Evolutionary conservation across 1,284 basidiomycete genomes (phyloP).

Genomic region (Malassezia japonica): DNA sequence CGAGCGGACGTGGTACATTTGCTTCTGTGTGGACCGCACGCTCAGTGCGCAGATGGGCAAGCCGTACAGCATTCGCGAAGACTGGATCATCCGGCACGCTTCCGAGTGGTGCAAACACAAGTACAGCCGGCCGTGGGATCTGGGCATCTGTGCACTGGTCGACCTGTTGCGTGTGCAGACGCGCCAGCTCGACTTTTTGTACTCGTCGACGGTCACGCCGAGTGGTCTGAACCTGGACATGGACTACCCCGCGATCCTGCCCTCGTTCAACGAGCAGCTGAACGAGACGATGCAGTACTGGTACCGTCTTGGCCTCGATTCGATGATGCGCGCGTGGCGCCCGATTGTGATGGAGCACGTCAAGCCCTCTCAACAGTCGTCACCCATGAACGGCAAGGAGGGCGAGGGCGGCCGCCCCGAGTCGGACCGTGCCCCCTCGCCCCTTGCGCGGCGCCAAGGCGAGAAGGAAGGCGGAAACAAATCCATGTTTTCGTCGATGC

Average conservation of each 20-base stretch:
- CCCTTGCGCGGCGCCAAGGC: not conserved
- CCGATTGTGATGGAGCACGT: not conserved
- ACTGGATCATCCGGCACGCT: constrained; percentile 69
- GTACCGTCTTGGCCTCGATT: constrained; percentile 16
- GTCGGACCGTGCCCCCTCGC: not conserved
- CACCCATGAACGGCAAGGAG: no score
- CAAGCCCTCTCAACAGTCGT: no score
- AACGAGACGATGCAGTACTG: constrained; percentile 51
- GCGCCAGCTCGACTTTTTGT: constrained; percentile 76
- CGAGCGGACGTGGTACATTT: constrained; percentile 85
- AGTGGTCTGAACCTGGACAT: constrained; percentile 78
- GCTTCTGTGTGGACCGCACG: constrained; percentile 75
- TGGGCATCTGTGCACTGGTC: constrained; percentile 35
- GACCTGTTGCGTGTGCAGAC: constrained; percentile 52
- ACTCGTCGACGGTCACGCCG: constrained; percentile 67
- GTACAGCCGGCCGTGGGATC: constrained; percentile 40
- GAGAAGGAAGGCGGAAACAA: not conserved
- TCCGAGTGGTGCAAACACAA: constrained; percentile 56
- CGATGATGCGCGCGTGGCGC: constrained; percentile 3
- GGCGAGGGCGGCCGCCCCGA: not conserved
- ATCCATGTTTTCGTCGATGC: not conserved
- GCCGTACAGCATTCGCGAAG: constrained; percentile 75
- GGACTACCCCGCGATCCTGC: constrained; percentile 73
- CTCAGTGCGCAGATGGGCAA: constrained; percentile 82
- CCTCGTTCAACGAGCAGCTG: constrained; percentile 72